These are phyloP conservation scores for Phytophthora hybrid DNA, from an alignment of 352 stramenopile genomes.

Conservation along the genomic window DNA sequence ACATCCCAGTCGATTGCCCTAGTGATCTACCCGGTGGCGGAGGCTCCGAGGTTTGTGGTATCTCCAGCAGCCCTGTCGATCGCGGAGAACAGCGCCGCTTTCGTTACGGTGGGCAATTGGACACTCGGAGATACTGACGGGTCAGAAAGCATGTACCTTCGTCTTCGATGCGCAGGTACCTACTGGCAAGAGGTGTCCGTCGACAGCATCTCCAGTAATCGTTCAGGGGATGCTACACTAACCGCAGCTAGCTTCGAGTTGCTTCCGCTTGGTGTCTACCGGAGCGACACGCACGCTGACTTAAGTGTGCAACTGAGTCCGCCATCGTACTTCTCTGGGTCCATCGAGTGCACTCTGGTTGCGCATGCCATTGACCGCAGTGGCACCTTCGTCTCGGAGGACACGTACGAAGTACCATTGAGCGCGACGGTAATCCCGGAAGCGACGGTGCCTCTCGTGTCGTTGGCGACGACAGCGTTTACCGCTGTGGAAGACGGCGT, in stretches of 20 bases:
- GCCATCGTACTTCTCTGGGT: conserved; percentile 41
- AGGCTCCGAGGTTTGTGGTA: conserved; percentile 12
- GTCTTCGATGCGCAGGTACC: conserved; percentile 10
- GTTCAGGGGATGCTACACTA: not conserved
- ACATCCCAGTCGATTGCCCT: conserved; percentile 11
- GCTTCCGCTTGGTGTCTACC: conserved; percentile 12
- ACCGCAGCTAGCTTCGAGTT: conserved; percentile 7
- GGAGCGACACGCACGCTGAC: conserved; percentile 1
- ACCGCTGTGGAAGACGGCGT: conserved; percentile 39
- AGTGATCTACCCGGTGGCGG: conserved; percentile 23
- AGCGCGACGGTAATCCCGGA: conserved; percentile 28
- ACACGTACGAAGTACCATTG: conserved; percentile 26
- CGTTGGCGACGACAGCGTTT: conserved; percentile 15
- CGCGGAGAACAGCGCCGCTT: conserved; percentile 13
- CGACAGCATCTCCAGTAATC: conserved; percentile 9
- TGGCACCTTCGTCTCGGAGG: conserved; percentile 18
- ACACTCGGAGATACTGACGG: conserved; percentile 25
- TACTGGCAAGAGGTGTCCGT: conserved; percentile 17
- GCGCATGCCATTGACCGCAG: conserved; percentile 32
- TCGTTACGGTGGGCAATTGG: conserved; percentile 22
- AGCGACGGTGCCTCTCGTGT: conserved; percentile 36
- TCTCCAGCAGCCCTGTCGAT: not conserved
- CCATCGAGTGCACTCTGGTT: conserved; percentile 35
- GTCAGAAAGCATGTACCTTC: conserved; percentile 31
- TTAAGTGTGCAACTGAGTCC: conserved; percentile 33